Base-by-base conservation (phyloP, 495 filamentous ascomycete genomes). In the Aspergillus biplanus region DNA sequence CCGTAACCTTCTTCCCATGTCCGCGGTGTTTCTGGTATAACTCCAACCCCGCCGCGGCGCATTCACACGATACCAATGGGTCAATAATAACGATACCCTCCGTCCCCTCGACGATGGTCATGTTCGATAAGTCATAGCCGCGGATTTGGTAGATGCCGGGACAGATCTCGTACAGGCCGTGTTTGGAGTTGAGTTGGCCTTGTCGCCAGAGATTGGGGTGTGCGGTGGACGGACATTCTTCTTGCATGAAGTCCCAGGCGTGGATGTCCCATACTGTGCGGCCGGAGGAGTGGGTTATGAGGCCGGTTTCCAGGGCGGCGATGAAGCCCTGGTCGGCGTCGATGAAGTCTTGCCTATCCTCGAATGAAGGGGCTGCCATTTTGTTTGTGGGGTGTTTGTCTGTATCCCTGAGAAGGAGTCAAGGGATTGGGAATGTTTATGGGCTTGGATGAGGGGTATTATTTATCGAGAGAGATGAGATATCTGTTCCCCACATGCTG, bases 131-230 rank as follows among this genome's bases (percentile, higher is more conserved):
- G 35, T 69, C 69, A n/a, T 66, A 60, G 12, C 63, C 63, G 33
- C 69, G 69, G 9, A 69, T 62, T 49, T 72, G 69, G 58, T 72
- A 72, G 31, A 69, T 64, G 2, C 69, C 65, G 32, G 56, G 33
- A 7, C 63, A 64, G n/a, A 72, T 66, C 32, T 72, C 48, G 59
- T 66, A 72, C 1, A 72, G 60, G 11, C 69, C 69, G 27, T 69
- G 62, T 7, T 62, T 58, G 16, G 58, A 60, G 46, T 46, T 56
- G 0, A 72, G 55, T 11, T 63, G 63, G 13, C 65, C 61, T 42
- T 68, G 69, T 0, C 65, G 63, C 68, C 69, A 71, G 39, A 71
- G 67, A n/a, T 62, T 64, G 3, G 65, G 65, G 58, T 71, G 61
- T 15, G 69, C 69, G 0, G 67, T 64, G 13, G 48, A 18, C 1